Evolutionary conservation across 495 filamentous ascomycete genomes (phyloP).

Genomic region (Xylaria acuta): DNA sequence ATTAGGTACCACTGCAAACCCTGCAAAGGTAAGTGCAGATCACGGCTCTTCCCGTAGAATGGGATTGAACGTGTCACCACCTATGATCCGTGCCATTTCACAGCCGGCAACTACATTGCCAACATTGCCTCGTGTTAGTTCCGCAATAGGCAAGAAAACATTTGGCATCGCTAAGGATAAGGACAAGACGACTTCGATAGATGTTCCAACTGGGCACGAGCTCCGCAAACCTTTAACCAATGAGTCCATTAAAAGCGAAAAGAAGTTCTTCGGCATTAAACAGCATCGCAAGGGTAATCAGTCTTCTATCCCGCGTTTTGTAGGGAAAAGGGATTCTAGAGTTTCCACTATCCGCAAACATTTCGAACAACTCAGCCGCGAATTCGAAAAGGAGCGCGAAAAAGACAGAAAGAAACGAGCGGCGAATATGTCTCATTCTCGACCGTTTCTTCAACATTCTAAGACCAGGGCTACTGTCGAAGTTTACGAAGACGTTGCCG

Average conservation of each 20-base stretch:
- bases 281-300: slow-evolving; percentile 64
- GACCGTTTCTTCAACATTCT: slow-evolving; percentile 81
- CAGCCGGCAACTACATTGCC: slow-evolving; percentile 59
- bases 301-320: slow-evolving; percentile 88
- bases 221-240: slow-evolving; percentile 37
- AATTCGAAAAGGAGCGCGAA: slow-evolving; percentile 94
- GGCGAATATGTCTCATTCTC: slow-evolving; percentile 77
- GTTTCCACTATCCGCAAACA: slow-evolving; percentile 91
- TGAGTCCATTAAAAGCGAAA: slow-evolving; percentile 62
- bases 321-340: slow-evolving; percentile 71
- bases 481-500: slow-evolving; percentile 89
- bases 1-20: slow-evolving; percentile 15
- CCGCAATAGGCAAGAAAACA: slow-evolving; percentile 35
- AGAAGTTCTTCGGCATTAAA: slow-evolving; percentile 74
- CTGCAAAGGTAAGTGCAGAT: slow-evolving; percentile 39
- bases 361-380: slow-evolving; percentile 93
- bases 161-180: slow-evolving; percentile 41
- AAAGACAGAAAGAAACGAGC: slow-evolving; percentile 82
- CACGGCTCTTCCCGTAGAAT: slow-evolving; percentile 51
- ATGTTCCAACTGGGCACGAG: slow-evolving; percentile 35
- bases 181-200: slow-evolving; percentile 28
- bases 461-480: slow-evolving; percentile 96
- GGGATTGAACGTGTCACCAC: slow-evolving; percentile 62
- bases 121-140: slow-evolving; percentile 36
- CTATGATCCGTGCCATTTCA: slow-evolving; percentile 72